Percentiles rank a stretch among this genome's conserved stretches.
Conservation (phyloP, 805 yeast genomes). For the Ogataea allantospora region DNA sequence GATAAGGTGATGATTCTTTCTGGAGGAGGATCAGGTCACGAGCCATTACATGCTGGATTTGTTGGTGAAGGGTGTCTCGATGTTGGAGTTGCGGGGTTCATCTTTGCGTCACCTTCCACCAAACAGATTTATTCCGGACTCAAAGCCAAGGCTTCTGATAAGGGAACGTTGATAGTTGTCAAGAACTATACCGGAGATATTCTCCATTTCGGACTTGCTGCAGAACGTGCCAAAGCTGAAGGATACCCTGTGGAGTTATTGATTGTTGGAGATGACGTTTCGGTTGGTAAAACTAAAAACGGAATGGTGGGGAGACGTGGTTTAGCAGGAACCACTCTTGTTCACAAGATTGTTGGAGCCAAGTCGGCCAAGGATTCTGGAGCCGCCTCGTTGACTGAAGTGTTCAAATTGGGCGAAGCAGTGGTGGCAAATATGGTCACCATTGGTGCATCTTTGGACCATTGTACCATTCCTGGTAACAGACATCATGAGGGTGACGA, state of each 20-base stretch:
- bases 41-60: constrained; percentile 90
- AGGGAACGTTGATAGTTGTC: constrained; percentile 76
- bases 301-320: constrained; percentile 94
- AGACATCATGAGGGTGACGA: constrained; percentile 47
- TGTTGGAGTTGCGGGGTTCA: constrained; percentile 85
- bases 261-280: constrained; percentile 87
- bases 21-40: constrained; percentile 97
- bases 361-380: constrained; percentile 32
- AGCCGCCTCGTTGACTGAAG: constrained; percentile 46
- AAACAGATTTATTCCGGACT: constrained; percentile 77
- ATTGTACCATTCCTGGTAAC: constrained; percentile 84
- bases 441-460: constrained; percentile 85
- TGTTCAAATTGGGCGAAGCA: constrained; percentile 56
- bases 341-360: constrained; percentile 85
- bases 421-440: constrained; percentile 73
- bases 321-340: constrained; percentile 84
- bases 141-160: constrained; percentile 49
- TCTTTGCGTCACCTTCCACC: constrained; percentile 90
- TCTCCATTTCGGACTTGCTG: constrained; percentile 87
- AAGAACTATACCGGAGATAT: constrained; percentile 96
- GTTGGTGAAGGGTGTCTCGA: constrained; percentile 81
- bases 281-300: constrained; percentile 88
- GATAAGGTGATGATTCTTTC: constrained; percentile 70
- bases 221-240: constrained; percentile 78
- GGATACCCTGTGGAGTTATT: constrained; percentile 73